These are phyloP conservation scores for Curvularia hawaiiensis DNA, from an alignment of 2,329 filamentous ascomycete genomes.

Conservation along the genomic window DNA sequence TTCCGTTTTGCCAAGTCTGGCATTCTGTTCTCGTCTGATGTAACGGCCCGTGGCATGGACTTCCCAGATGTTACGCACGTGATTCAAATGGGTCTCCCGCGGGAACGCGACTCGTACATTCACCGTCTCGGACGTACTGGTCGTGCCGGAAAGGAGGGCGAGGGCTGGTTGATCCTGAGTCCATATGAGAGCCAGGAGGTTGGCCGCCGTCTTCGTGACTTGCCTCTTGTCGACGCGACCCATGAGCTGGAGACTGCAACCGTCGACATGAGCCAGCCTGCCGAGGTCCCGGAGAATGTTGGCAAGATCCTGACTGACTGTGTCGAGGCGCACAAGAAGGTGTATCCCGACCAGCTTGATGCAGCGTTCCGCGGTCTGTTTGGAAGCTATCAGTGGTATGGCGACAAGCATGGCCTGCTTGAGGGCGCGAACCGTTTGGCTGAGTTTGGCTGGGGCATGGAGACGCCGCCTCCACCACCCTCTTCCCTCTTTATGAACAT, in stretches of 20 bases:
- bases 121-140: slow-evolving; percentile 59
- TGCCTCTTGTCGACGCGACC: slow-evolving; percentile 64
- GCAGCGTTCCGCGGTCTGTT: slow-evolving; percentile 64
- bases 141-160: slow-evolving; percentile 73
- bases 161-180: slow-evolving; percentile 71
- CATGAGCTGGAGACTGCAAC: slow-evolving; percentile 57
- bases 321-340: slow-evolving; percentile 49
- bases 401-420: slow-evolving; percentile 50
- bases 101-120: slow-evolving; percentile 55
- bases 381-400: slow-evolving; percentile 55
- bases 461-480: slow-evolving; percentile 43
- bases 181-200: slow-evolving; percentile 58
- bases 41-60: slow-evolving; percentile 59
- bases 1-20: slow-evolving; percentile 71
- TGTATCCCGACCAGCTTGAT: slow-evolving; percentile 52
- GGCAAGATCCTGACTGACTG: slow-evolving; percentile 55
- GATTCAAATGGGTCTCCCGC: slow-evolving; percentile 56
- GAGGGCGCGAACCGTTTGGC: slow-evolving; percentile 52
- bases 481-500: slow-evolving; percentile 24
- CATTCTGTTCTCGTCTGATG: slow-evolving; percentile 57
- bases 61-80: slow-evolving; percentile 60
- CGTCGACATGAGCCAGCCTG: slow-evolving; percentile 51
- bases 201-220: slow-evolving; percentile 58
- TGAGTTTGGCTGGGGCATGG: slow-evolving; percentile 55
- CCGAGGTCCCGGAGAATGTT: slow-evolving; percentile 49